Evolutionary conservation across 192 early-diverging fungal species (phyloP).

Genomic region (Gaertneriomyces sp.): DNA sequence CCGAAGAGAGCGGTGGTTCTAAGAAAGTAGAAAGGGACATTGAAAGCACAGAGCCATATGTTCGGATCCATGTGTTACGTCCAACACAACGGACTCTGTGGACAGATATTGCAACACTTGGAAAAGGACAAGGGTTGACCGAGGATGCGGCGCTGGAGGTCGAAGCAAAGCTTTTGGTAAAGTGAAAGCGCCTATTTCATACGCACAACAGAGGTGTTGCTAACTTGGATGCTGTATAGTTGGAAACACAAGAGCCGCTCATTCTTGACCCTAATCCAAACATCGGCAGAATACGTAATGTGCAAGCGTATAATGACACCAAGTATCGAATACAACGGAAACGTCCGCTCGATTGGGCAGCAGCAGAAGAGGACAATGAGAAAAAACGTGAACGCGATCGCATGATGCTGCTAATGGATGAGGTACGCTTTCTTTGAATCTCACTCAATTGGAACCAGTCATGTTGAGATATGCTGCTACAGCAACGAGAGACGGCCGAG

Average conservation of each 20-base stretch:
- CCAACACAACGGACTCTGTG: slow-evolving; percentile 19
- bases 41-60: not conserved
- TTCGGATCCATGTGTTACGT: slow-evolving; percentile 14
- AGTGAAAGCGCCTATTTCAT: not conserved
- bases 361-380: slow-evolving; percentile 28
- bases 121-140: not conserved
- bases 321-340: slow-evolving; percentile 30
- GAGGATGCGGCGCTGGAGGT: slow-evolving; percentile 26
- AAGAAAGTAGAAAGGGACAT: not conserved
- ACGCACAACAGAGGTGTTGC: not conserved
- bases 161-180: slow-evolving; percentile 22
- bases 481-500: slow-evolving; percentile 6
- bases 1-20: not conserved
- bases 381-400: slow-evolving; percentile 28
- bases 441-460: not conserved
- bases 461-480: not conserved
- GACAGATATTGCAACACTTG: slow-evolving; percentile 10
- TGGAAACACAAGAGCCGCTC: slow-evolving; percentile 4
- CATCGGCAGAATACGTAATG: slow-evolving; percentile 2
- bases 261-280: slow-evolving; percentile 21
- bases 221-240: slow-evolving; percentile 3
- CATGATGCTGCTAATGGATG: slow-evolving; percentile 40
- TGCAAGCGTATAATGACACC: slow-evolving; percentile 17
- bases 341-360: slow-evolving; percentile 30
- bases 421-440: slow-evolving; percentile 10